A percentile compares a stretch with the other conserved stretches of the same genome.
Conservation (phyloP, 129 eudicot genomes). For the Pulicaria dysenterica region DNA sequence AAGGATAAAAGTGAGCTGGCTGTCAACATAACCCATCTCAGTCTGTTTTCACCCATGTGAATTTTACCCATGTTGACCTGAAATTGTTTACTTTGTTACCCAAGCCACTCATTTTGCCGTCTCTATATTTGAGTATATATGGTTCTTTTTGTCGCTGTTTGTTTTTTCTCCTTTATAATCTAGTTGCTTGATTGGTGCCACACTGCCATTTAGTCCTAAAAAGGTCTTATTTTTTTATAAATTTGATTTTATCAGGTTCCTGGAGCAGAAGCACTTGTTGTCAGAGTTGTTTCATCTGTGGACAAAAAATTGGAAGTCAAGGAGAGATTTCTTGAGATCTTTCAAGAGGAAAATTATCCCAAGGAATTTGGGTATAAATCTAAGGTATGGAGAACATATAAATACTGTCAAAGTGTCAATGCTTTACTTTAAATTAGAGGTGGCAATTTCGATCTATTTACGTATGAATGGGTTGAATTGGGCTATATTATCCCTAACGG, state of each 20-base stretch:
- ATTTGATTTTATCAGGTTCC: constrained; percentile 62
- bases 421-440: not conserved
- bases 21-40: not conserved
- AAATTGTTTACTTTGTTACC: not conserved
- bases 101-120: not conserved
- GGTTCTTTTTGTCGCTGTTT: constrained; percentile 4
- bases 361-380: constrained; percentile 85
- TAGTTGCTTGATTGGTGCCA: constrained; percentile 22
- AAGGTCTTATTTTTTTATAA: constrained; percentile 1
- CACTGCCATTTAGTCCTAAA: constrained; percentile 1
- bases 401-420: not conserved
- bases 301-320: constrained; percentile 97
- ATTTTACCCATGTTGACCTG: not conserved
- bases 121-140: constrained; percentile 12
- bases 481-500: not conserved
- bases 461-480: not conserved
- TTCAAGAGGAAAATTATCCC: constrained; percentile 86
- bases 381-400: constrained; percentile 49
- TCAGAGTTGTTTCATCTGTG: constrained; percentile 91
- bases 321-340: constrained; percentile 78
- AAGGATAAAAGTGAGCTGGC: not conserved
- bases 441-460: not conserved
- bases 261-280: constrained; percentile 89
- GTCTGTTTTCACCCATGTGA: too few relatives aligned
- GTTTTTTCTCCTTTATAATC: not conserved